Evolutionary conservation across 768 basidiomycete genomes (phyloP).

Genomic region (Leucocoprinus leucothites): DNA sequence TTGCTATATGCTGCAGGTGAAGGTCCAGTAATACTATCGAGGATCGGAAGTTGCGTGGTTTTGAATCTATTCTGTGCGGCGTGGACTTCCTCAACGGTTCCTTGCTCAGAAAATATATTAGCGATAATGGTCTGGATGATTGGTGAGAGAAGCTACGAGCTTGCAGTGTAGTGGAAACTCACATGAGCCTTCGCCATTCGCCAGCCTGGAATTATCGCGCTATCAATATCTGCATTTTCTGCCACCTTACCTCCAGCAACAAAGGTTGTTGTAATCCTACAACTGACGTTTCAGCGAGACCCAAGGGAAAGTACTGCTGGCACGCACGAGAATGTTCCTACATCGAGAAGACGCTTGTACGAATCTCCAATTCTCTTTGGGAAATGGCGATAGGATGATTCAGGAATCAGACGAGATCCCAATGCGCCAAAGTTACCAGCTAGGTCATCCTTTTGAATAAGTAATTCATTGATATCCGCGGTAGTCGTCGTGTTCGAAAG

Average conservation of each 20-base stretch:
- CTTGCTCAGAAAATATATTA: background rate
- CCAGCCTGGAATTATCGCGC: slow-evolving; percentile 33
- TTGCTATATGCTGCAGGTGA: slow-evolving; percentile 31
- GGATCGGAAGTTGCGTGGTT: slow-evolving; percentile 19
- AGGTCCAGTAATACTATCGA: slow-evolving; percentile 23
- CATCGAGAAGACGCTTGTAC: slow-evolving; percentile 19
- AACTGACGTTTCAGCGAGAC: background rate
- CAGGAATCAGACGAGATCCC: slow-evolving; percentile 13
- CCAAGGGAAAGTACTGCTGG: background rate
- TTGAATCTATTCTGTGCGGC: slow-evolving; percentile 20
- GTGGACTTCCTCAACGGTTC: slow-evolving; percentile 13
- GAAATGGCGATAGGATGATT: background rate
- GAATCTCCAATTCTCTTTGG: slow-evolving; percentile 17
- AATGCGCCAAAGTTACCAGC: slow-evolving; percentile 1
- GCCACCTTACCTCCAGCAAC: slow-evolving; percentile 22
- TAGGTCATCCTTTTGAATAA: background rate
- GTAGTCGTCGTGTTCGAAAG: background rate
- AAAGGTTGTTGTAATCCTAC: background rate
- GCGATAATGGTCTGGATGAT: background rate
- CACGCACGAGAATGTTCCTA: background rate
- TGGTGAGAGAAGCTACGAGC: background rate
- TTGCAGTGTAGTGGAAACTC: background rate
- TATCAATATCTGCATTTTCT: slow-evolving; percentile 27
- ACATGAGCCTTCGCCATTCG: slow-evolving; percentile 35
- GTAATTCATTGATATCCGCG: background rate